Evolutionary conservation across 148 eudicot species (phyloP).

Genomic region (Camellia lanceoleosa): DNA sequence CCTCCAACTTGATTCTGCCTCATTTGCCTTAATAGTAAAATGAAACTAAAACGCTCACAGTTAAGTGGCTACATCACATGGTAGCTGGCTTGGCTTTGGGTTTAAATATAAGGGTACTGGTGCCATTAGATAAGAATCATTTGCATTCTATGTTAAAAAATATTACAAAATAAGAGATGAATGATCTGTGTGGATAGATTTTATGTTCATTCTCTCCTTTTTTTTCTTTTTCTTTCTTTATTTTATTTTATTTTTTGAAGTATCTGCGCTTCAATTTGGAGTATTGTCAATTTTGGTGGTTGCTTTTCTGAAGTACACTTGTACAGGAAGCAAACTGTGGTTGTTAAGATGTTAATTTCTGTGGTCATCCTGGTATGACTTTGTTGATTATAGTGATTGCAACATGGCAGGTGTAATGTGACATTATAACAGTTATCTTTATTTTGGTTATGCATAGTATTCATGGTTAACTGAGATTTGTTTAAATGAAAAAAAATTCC

Average conservation of each 20-base stretch:
- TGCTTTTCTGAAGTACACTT: neutral
- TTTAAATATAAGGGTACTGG: neutral
- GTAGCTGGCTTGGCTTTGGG: neutral
- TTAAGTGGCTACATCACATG: no score
- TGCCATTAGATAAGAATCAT: neutral
- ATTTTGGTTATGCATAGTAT: neutral
- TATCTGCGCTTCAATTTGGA: neutral
- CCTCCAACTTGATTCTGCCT: conserved; percentile 2
- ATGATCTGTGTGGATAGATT: neutral
- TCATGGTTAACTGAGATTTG: neutral
- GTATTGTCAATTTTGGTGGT: neutral
- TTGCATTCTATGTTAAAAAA: neutral
- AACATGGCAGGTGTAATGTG: conserved; percentile 6
- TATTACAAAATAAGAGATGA: neutral
- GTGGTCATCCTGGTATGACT: neutral
- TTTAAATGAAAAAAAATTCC: neutral
- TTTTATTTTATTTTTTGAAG: neutral
- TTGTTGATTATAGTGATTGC: conserved; percentile 1
- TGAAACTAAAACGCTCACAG: no score
- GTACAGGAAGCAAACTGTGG: conserved; percentile 10
- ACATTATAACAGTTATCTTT: conserved; percentile 6
- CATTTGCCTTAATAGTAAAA: neutral
- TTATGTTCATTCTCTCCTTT: neutral
- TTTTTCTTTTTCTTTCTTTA: neutral
- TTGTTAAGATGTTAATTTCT: conserved; percentile 14